These are phyloP conservation scores for Malbranchea zuffiana DNA, from an alignment of 2,329 filamentous ascomycete genomes.

Conservation along the genomic window DNA sequence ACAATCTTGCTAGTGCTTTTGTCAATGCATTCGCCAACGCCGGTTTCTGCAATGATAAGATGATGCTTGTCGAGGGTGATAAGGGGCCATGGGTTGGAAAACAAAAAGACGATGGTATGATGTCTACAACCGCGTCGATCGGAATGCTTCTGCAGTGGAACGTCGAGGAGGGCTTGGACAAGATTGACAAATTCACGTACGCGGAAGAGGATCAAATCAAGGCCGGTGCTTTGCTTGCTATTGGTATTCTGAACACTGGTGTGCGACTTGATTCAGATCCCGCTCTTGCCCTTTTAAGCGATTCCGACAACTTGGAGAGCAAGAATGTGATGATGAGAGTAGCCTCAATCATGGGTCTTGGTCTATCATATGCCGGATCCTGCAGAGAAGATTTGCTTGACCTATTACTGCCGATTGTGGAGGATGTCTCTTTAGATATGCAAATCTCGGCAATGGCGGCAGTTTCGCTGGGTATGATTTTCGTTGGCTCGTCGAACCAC, in stretches of 20 bases:
- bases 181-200: conserved; percentile 91
- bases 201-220: conserved; percentile 71
- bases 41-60: conserved; percentile 89
- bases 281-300: conserved; percentile 73
- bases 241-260: conserved; percentile 91
- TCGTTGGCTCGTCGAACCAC: conserved; percentile 82
- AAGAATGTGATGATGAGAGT: conserved; percentile 68
- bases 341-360: conserved; percentile 89
- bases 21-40: conserved; percentile 97
- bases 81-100: conserved; percentile 98
- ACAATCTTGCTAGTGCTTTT: conserved; percentile 91
- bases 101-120: conserved; percentile 95
- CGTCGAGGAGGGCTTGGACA: conserved; percentile 80
- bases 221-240: conserved; percentile 82
- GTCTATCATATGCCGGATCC: conserved; percentile 85
- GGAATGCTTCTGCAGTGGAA: conserved; percentile 91
- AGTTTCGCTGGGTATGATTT: conserved; percentile 77
- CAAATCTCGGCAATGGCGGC: conserved; percentile 94
- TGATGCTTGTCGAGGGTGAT: conserved; percentile 85
- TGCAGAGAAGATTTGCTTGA: conserved; percentile 85
- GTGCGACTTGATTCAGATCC: conserved; percentile 83
- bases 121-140: conserved; percentile 87
- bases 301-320: conserved; percentile 65
- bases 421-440: conserved; percentile 77
- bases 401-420: conserved; percentile 73